Evolutionary conservation across 768 basidiomycete species (phyloP).

Genomic region (Kwoniella dendrophila): DNA sequence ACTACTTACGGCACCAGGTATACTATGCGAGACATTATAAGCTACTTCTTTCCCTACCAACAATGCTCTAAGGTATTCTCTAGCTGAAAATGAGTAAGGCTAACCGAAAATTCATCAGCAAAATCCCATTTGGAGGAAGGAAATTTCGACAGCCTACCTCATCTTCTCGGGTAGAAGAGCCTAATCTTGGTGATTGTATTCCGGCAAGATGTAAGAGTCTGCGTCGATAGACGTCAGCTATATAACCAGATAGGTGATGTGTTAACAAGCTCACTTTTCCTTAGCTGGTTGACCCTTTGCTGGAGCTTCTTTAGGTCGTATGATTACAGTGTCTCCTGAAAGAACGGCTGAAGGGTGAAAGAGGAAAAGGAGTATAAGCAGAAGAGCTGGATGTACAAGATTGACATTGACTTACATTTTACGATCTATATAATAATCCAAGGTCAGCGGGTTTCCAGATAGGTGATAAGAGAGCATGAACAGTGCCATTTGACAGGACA

Average conservation of each 20-base stretch:
- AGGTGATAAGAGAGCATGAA: slow-evolving; percentile 1
- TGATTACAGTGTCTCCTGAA: slow-evolving; percentile 84
- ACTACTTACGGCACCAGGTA: background rate
- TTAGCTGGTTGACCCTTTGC: slow-evolving; percentile 83
- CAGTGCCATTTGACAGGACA: background rate
- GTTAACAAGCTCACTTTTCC: slow-evolving; percentile 65
- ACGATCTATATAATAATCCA: slow-evolving; percentile 34
- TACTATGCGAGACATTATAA: slow-evolving; percentile 72
- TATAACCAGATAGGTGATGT: background rate
- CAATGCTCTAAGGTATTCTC: slow-evolving; percentile 84
- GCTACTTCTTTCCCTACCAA: slow-evolving; percentile 88
- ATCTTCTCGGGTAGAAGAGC: slow-evolving; percentile 79
- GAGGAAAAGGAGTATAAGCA: background rate
- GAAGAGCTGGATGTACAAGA: background rate
- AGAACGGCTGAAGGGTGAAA: slow-evolving; percentile 67
- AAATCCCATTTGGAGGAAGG: background rate
- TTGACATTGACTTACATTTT: slow-evolving; percentile 36
- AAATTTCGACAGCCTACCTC: slow-evolving; percentile 63
- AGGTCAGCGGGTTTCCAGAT: too few species aligned
- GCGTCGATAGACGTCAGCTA: slow-evolving; percentile 23
- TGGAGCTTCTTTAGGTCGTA: slow-evolving; percentile 67
- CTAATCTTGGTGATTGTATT: slow-evolving; percentile 78
- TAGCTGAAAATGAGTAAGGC: slow-evolving; percentile 89
- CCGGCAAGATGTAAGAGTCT: slow-evolving; percentile 91
- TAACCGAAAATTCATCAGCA: slow-evolving; percentile 48